Evolutionary conservation across 2,329 filamentous ascomycete species (phyloP).

Genomic region (Calonectria honghensis): DNA sequence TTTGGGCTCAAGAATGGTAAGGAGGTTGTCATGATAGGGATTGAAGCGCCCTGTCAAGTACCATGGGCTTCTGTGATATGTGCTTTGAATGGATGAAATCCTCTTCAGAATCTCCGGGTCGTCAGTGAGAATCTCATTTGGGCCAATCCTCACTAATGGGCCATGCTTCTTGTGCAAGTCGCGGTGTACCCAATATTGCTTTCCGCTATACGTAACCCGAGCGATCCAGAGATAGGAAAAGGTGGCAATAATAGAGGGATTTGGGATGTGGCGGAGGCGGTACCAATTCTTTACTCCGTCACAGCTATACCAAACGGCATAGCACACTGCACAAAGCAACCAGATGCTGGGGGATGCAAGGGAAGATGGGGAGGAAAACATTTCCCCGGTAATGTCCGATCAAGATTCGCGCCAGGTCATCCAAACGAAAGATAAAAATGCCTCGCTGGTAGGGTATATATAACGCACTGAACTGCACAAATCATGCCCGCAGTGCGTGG

Average conservation of each 20-base stretch:
- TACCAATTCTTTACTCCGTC: neutral
- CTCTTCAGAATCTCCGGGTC: neutral
- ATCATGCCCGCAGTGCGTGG: neutral
- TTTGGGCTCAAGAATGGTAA: conserved; percentile 1
- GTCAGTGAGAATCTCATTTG: conserved; percentile 1
- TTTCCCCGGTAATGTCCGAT: neutral
- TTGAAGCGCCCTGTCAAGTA: conserved; percentile 12
- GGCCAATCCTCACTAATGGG: neutral
- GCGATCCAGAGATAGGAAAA: conserved; percentile 4
- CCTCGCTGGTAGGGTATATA: neutral
- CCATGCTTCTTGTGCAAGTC: conserved; percentile 8
- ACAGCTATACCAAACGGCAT: neutral
- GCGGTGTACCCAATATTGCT: neutral
- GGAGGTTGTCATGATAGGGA: neutral
- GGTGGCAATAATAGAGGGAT: neutral
- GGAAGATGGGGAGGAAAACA: neutral
- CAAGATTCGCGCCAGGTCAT: too few species aligned
- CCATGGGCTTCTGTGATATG: neutral
- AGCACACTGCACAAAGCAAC: neutral
- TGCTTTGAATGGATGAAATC: neutral
- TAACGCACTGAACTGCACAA: neutral
- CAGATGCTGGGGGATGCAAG: neutral
- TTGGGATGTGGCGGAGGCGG: neutral
- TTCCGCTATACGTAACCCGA: neutral
- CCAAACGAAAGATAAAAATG: neutral